These are phyloP conservation scores for Curvularia hawaiiensis DNA, from an alignment of 2,329 filamentous ascomycete species.

Conservation along the genomic window DNA sequence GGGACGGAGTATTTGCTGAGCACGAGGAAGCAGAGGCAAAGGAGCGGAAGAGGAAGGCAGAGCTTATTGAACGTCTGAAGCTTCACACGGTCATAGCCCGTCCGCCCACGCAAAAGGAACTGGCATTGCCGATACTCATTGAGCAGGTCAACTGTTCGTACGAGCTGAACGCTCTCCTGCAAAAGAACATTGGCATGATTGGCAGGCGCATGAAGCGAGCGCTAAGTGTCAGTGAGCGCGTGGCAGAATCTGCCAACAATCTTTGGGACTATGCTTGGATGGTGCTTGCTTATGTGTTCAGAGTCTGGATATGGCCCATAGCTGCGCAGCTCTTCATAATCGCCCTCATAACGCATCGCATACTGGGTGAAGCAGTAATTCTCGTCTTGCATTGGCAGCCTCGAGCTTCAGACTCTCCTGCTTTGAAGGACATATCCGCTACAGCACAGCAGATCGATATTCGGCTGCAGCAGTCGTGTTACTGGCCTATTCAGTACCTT, in stretches of 20 bases:
- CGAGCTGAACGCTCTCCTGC: conserved; percentile 83
- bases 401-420: conserved; percentile 72
- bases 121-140: conserved; percentile 78
- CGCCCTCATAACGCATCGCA: conserved; percentile 76
- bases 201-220: conserved; percentile 80
- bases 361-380: conserved; percentile 79
- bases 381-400: conserved; percentile 83
- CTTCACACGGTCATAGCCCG: conserved; percentile 84
- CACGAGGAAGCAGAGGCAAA: conserved; percentile 74
- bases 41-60: conserved; percentile 65
- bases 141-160: conserved; percentile 96
- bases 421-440: conserved; percentile 92
- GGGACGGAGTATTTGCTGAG: conserved; percentile 52
- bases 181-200: conserved; percentile 87
- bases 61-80: conserved; percentile 83
- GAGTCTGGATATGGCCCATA: conserved; percentile 78
- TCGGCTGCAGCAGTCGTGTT: conserved; percentile 95
- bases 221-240: conserved; percentile 89
- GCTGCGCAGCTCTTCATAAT: conserved; percentile 75
- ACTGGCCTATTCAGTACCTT: conserved; percentile 97
- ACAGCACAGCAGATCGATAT: conserved; percentile 98
- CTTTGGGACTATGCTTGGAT: conserved; percentile 76
- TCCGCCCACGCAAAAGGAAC: conserved; percentile 79
- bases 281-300: conserved; percentile 72
- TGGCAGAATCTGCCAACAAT: conserved; percentile 90